Conservation (phyloP, 768 basidiomycete genomes). For the Lactarius pseudohatsudake region DNA sequence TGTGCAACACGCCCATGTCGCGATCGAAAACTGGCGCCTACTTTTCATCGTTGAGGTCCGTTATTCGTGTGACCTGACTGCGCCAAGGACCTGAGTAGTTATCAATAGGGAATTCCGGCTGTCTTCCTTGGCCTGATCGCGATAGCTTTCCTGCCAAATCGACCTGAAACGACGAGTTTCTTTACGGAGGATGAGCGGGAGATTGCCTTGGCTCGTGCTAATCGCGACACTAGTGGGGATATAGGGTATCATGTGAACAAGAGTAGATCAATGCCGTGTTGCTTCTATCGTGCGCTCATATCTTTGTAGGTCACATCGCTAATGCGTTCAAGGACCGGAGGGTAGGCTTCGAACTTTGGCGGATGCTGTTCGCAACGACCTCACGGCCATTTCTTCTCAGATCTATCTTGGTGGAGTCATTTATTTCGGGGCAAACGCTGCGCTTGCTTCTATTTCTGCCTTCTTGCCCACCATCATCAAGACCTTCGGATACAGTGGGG, state of each 20-base stretch:
- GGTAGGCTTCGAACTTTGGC: constrained; percentile 36
- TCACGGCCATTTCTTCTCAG: constrained; percentile 35
- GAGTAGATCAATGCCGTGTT: constrained; percentile 38
- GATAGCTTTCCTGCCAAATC: constrained; percentile 59
- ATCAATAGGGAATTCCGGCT: constrained; percentile 60
- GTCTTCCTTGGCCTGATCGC: constrained; percentile 60
- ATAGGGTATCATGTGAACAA: constrained; percentile 62
- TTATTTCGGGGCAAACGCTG: constrained; percentile 76
- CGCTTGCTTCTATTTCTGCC: constrained; percentile 75
- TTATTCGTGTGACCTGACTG: neutral
- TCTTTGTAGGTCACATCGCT: constrained; percentile 52
- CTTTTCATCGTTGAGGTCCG: constrained; percentile 73
- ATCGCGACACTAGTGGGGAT: constrained; percentile 65
- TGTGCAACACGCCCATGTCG: constrained; percentile 56
- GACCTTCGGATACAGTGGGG: constrained; percentile 70
- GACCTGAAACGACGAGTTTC: constrained; percentile 67
- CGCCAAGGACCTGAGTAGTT: neutral
- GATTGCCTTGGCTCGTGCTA: constrained; percentile 66
- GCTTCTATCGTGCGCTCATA: neutral
- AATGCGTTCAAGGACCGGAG: constrained; percentile 74
- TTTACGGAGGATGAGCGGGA: constrained; percentile 52
- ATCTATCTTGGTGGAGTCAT: constrained; percentile 67
- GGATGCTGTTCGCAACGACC: neutral
- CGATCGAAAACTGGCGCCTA: constrained; percentile 56
- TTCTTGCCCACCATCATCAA: constrained; percentile 82